Evolutionary conservation across 2,329 filamentous ascomycete genomes (phyloP), one percentile per base, ranked within the genome.

Genomic region (Parascedosporium putredinis): DNA sequence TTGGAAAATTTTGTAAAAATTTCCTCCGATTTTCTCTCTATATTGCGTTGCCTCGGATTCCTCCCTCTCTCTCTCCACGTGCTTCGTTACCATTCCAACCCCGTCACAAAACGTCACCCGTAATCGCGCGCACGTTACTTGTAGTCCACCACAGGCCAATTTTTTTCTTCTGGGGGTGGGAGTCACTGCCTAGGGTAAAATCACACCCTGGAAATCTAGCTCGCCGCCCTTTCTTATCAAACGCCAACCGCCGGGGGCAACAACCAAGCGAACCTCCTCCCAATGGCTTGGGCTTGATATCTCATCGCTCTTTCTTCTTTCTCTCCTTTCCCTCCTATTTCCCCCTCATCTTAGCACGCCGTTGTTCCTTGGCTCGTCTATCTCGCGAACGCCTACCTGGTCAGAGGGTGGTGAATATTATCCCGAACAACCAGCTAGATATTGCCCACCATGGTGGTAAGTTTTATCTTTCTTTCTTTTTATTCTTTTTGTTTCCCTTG

Each of bases 381-480:
- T 29, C 43, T 25, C 36, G 14, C 7, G 7, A 14, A 31, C 6
- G 27, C 27, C n/a, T n/a, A n/a, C n/a, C n/a, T n/a, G n/a, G n/a
- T n/a, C n/a, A n/a, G n/a, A n/a, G n/a, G n/a, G n/a, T n/a, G n/a
- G n/a, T n/a, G n/a, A n/a, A n/a, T n/a, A n/a, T n/a, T n/a, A n/a
- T n/a, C n/a, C n/a, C n/a, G n/a, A n/a, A n/a, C n/a, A n/a, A n/a
- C n/a, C n/a, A n/a, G 20, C 24, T 5, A 27, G 12, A 34, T 43
- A 10, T 43, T 22, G 47, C 25, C 36, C 47, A 33, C 12, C 20
- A 50, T 50, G 48, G 48, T 38, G 14, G 48, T 50, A 45, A 36
- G 48, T 45, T 36, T 16, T 22, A 5, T 5, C 5, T n/a, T n/a
- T 25, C 24, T n/a, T n/a, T n/a, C n/a, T n/a, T n/a, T n/a, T n/a